Evolutionary conservation across 148 eudicot species (phyloP), one percentile per base, ranked within the genome.

Genomic region (Arctostaphylos glauca): DNA sequence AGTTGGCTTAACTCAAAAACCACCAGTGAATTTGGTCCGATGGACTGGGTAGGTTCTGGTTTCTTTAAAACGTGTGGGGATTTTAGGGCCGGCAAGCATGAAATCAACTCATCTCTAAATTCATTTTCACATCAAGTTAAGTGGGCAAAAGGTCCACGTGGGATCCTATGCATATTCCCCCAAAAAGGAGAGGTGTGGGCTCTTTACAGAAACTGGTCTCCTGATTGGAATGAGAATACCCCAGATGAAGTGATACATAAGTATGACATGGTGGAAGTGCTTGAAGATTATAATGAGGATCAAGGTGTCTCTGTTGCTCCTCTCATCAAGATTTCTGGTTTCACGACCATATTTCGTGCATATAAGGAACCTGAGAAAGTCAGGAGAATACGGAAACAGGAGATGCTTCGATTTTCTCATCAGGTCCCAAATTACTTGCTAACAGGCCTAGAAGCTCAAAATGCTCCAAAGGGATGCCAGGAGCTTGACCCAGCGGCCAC

Each of bases 221-320:
- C 90, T 25, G 84, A 89, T 81, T 91, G 93, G 93, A 53, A 84
- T 47, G 75, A 49, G 81, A 76, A 84, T 53, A 89, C 89, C 46
- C 86, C 91, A 4, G 84, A 74, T 52, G 86, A 87, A n/a, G 79
- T 79, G 72, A 84, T 76, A 56, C 91, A 88, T 75, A 85, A 67
- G 76, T 91, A 91, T 77, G 90, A 91, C 72, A 88, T 91, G 93
- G 93, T 91, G 75, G 90, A 89, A 86, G 91, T 91, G 85, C 86
- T 91, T 9, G 81, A 84, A 14, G 87, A 89, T 77, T 91, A 89
- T 79, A 81, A 46, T 4, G 89, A 86, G 48, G 85, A 80, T 21
- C 76, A 71, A 44, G 93, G 93, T 21, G 87, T 89, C 54, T 46
- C 49, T 38, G 87, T 88, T 48, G 86, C 89, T 77, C 83, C 89